Conservation (phyloP, 805 yeast genomes). For the Candida oleophila region DNA sequence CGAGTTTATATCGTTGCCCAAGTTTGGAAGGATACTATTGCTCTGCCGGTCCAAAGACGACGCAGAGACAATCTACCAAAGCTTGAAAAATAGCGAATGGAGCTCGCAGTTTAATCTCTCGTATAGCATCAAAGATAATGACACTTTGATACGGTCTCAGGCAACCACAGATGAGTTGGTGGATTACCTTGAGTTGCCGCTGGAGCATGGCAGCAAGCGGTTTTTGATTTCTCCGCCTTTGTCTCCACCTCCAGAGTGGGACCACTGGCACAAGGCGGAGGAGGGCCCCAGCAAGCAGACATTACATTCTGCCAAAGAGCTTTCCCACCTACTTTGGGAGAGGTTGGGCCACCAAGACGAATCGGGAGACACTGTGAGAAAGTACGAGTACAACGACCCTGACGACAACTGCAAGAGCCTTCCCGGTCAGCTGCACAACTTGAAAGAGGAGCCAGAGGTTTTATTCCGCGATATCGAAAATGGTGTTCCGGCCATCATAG, state of each 20-base stretch:
- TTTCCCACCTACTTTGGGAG: conserved; percentile 45
- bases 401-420: too few relatives aligned
- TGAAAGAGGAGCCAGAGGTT: conserved; percentile 32
- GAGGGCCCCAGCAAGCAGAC: conserved; percentile 40
- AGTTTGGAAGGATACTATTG: conserved; percentile 33
- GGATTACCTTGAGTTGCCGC: conserved; percentile 40
- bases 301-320: conserved; percentile 35
- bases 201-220: conserved; percentile 34
- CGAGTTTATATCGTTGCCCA: conserved; percentile 33
- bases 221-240: conserved; percentile 46
- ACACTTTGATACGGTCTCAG: conserved; percentile 11
- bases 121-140: conserved; percentile 36
- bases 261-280: conserved; percentile 39
- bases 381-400: conserved; percentile 13
- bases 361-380: conserved; percentile 30
- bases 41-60: conserved; percentile 25
- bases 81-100: conserved; percentile 11
- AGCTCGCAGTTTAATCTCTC: conserved; percentile 14
- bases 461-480: conserved; percentile 35
- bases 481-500: conserved; percentile 41
- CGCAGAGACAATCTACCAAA: conserved; percentile 20
- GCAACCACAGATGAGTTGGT: conserved; percentile 11
- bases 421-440: conserved; percentile 16
- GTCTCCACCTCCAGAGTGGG: conserved; percentile 46
- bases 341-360: conserved; percentile 37